phyloP scores from a whole-genome alignment of 345 rosid genomes.

The Aquilaria yunnanensis region DNA sequence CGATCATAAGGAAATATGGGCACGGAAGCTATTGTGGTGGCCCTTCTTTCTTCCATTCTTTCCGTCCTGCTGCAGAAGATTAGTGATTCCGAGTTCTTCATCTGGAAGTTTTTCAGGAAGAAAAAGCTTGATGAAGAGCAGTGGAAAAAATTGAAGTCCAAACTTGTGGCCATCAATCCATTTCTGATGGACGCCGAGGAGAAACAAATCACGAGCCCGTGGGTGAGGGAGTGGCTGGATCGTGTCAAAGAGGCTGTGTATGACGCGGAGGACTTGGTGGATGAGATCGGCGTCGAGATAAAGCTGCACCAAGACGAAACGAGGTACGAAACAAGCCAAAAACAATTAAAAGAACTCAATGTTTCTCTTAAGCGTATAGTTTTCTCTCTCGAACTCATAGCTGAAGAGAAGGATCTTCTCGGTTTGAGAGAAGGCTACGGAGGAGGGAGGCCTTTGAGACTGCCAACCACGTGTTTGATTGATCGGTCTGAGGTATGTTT shows the following conservation, averaged over 20 bases:
- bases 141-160: slow-evolving; percentile 7
- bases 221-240: slow-evolving; percentile 9
- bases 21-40: neutral
- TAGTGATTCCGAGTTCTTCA: neutral
- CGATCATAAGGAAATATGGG: too few species aligned
- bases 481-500: slow-evolving; percentile 5
- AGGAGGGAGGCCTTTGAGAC: neutral
- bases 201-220: slow-evolving; percentile 9
- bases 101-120: neutral
- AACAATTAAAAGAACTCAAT: neutral
- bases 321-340: neutral
- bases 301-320: too few species aligned
- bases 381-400: neutral
- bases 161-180: slow-evolving; percentile 1
- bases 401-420: slow-evolving; percentile 2
- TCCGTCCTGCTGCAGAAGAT: slow-evolving; percentile 15
- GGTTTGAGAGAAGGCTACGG: slow-evolving; percentile 6
- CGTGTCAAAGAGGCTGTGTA: slow-evolving; percentile 15
- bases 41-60: slow-evolving; percentile 11
- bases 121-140: neutral
- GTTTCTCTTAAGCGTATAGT: neutral
- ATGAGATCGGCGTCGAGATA: slow-evolving; percentile 1
- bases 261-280: slow-evolving; percentile 15
- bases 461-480: slow-evolving; percentile 16
- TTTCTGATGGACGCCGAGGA: slow-evolving; percentile 14